Percentiles rank a stretch among this genome's conserved stretches.
Evolutionary conservation across 495 filamentous ascomycete genomes (phyloP).

Genomic region (Aspergillus homomorphus): DNA sequence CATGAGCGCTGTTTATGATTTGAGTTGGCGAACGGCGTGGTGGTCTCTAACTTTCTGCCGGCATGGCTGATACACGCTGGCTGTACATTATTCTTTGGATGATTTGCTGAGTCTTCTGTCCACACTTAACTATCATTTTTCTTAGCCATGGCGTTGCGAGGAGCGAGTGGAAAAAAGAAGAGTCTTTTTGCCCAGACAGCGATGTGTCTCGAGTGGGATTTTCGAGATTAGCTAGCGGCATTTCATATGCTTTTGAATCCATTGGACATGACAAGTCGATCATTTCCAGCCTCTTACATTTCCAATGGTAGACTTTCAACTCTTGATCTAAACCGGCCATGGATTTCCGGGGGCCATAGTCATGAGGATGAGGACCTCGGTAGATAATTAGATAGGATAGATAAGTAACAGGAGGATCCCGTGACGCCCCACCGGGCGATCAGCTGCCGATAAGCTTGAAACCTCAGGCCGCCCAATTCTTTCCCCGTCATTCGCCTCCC

Average conservation of each 20-base stretch:
- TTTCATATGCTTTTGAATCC: not conserved
- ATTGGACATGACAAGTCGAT: not conserved
- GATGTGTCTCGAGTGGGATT: not conserved
- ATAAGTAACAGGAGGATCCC: not conserved
- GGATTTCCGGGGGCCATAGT: no score
- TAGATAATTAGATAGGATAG: not conserved
- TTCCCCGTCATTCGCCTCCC: not conserved
- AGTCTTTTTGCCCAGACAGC: slow-evolving; percentile 9
- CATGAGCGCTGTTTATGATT: slow-evolving; percentile 10
- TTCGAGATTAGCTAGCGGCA: not conserved
- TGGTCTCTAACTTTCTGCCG: slow-evolving; percentile 13
- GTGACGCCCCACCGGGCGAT: slow-evolving; percentile 5
- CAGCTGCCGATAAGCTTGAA: slow-evolving; percentile 18
- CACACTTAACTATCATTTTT: slow-evolving; percentile 21
- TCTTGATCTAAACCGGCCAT: no score
- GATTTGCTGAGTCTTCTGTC: slow-evolving; percentile 9
- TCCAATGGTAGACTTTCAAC: no score
- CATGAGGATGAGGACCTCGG: not conserved
- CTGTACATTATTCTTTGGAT: slow-evolving; percentile 21
- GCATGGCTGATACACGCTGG: slow-evolving; percentile 21
- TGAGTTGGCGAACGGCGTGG: slow-evolving; percentile 13
- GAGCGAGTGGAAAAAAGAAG: slow-evolving; percentile 24
- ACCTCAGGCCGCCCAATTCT: not conserved
- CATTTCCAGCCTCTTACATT: no score
- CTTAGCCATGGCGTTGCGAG: slow-evolving; percentile 38